Evolutionary conservation across 139 green algal species (phyloP), one percentile per base, ranked within the genome.

Genomic region (Pseudopediastrum boryanum): DNA sequence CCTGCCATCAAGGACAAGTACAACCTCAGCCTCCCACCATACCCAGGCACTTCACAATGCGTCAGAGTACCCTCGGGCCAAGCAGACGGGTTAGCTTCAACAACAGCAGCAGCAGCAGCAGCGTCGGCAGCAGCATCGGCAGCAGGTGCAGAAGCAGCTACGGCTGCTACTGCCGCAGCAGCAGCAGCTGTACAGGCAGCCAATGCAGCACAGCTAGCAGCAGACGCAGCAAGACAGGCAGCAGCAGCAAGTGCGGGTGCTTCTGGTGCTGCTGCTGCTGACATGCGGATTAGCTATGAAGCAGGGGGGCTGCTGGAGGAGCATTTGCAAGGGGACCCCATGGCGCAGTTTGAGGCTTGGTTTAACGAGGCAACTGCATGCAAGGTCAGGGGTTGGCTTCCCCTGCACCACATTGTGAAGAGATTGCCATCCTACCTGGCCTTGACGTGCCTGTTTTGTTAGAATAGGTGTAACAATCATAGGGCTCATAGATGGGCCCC

Each of bases 1-100:
- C 92, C 92, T 1, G 81, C 77, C n/a, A 93, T 98, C 44, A 63
- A 82, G 2, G 83, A 95, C 6, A 93, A 93, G 84, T 97, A 91
- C 78, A 78, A 81, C 10, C 86, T 95, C 29, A 16, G 72, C 27
- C 89, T 98, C 76, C 96, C 96, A 1, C 25, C 80, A 10, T 98
- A 94, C 85, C 91, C 90, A 0, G 90, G 87, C 27, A 81, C 85
- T 0, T n/a, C 71, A 1, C 86, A 94, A 87, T 93, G 85, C 52
- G 92, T 97, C 43, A 77, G 75, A 25, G 44, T 94, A 61, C 10
- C 52, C 8, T 10, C 21, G 31, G 9, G 5, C 31, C 4, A 25
- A 35, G 12, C 43, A n/a, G 12, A 10, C 27, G 48, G 16, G 73
- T 71, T 41, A 31, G 29, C 33, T 10, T 52, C 13, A 25, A 12